Conservation (phyloP, 2,329 filamentous ascomycete genomes). For the Knufia petricola region DNA sequence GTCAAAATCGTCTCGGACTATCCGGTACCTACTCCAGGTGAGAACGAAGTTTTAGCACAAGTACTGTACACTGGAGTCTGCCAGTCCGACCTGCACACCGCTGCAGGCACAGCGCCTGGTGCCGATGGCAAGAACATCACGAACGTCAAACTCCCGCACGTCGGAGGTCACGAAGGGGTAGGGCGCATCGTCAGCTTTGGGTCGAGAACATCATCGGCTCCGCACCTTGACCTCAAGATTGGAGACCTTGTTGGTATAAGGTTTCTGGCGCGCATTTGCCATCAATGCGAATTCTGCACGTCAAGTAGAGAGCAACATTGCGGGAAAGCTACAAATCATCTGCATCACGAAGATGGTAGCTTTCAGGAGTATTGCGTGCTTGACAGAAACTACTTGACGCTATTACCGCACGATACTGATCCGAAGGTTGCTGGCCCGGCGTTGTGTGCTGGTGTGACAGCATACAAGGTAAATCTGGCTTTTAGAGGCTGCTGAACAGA, state of each 20-base stretch:
- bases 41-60: slow-evolving; percentile 37
- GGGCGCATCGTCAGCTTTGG: slow-evolving; percentile 35
- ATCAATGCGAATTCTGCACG: slow-evolving; percentile 37
- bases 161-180: slow-evolving; percentile 40
- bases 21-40: slow-evolving; percentile 31
- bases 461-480: slow-evolving; percentile 35
- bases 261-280: slow-evolving; percentile 35
- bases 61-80: slow-evolving; percentile 39
- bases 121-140: slow-evolving; percentile 34
- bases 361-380: slow-evolving; percentile 38
- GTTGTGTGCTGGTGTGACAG: slow-evolving; percentile 37
- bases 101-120: slow-evolving; percentile 31
- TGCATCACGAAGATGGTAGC: slow-evolving; percentile 39
- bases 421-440: slow-evolving; percentile 34
- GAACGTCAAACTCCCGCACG: slow-evolving; percentile 36
- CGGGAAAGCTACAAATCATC: slow-evolving; percentile 34
- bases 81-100: slow-evolving; percentile 37
- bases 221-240: slow-evolving; percentile 26
- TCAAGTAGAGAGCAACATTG: slow-evolving; percentile 35
- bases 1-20: slow-evolving; percentile 35
- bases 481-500: too few relatives aligned
- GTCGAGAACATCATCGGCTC: slow-evolving; percentile 16
- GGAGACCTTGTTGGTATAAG: slow-evolving; percentile 36
- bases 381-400: slow-evolving; percentile 36
- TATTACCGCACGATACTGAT: slow-evolving; percentile 36